Evolutionary conservation across 1,139 yeast species (phyloP), one percentile per base, ranked within the genome.

Genomic region (Blastobotrys petasosporus): DNA sequence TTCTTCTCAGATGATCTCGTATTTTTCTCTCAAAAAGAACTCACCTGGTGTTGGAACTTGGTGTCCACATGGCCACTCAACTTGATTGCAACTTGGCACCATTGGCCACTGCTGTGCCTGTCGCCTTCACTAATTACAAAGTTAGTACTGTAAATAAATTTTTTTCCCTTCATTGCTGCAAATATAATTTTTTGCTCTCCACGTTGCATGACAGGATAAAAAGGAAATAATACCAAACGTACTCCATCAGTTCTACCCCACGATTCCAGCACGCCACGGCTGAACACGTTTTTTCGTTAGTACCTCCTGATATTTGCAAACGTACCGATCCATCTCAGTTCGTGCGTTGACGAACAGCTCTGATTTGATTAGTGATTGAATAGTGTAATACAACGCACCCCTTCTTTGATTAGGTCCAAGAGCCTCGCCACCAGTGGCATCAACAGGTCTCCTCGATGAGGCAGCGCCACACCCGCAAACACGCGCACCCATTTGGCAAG

Each of bases 191-290:
- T 20, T 20, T 20, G 25, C 25, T 20, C 25, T 20, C 25, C 4
- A 20, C 4, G 25, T n/a, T n/a, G n/a, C n/a, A 20, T 4, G 25
- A 12, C 3, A 7, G 11, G 15, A 16, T 4, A 13, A 12, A 5
- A 33, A 33, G 7, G 10, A 33, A 12, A 4, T 9, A 12, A 12
- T 33, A 10, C 13, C 20, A n/a, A 3, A 33, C 36, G 16, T 33
- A 33, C 11, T 39, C 42, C 9, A 39, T 5, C 37, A 20, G 10
- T 7, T 32, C 31, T 17, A 39, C 25, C 23, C 42, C 42, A 11
- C 23, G 35, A 23, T 25, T 39, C 42, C 42, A 39, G 20, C 42
- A 39, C 4, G 37, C 31, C 9, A 20, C 31, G 25, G 42, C 17
- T 6, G 25, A 20, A 20, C 7, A 20, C 25, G 25, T 20, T 4